These are phyloP conservation scores for Graphilbum sp. DNA, from an alignment of 2,329 filamentous ascomycete genomes.

Conservation along the genomic window DNA sequence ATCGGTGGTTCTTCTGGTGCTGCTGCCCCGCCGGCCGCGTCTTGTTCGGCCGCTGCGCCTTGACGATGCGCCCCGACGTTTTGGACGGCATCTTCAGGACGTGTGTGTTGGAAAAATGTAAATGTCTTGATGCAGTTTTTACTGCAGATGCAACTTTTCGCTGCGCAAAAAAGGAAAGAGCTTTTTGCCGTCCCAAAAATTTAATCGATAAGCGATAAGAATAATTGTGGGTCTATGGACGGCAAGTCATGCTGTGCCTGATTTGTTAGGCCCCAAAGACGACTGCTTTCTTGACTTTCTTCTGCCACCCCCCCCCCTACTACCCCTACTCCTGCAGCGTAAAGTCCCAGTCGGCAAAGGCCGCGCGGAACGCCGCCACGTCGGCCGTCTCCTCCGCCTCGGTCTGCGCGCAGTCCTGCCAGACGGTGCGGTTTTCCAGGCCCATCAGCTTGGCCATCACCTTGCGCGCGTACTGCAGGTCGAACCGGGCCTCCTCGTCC, in stretches of 20 bases:
- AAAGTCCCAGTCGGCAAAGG: conserved; percentile 81
- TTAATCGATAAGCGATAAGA: conserved; percentile 6
- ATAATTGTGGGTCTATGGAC: too few relatives aligned
- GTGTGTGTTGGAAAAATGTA: conserved; percentile 13
- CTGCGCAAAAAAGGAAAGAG: too few relatives aligned
- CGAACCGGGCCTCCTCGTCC: conserved; percentile 58
- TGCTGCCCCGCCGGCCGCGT: conserved; percentile 33
- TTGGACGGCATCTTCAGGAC: conserved; percentile 50
- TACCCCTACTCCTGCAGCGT: conserved; percentile 22
- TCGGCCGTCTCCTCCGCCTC: conserved; percentile 65
- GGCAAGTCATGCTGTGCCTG: too few relatives aligned
- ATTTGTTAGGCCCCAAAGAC: too few relatives aligned
- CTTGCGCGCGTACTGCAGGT: conserved; percentile 75
- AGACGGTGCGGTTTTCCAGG: conserved; percentile 59
- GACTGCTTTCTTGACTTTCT: too few relatives aligned
- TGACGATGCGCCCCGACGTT: conserved; percentile 49
- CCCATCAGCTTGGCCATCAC: conserved; percentile 79
- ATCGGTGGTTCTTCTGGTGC: conserved; percentile 72
- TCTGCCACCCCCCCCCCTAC: too few relatives aligned
- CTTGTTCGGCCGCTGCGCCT: conserved; percentile 53
- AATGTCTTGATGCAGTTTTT: too few relatives aligned
- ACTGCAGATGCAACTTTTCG: too few relatives aligned
- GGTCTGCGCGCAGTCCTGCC: conserved; percentile 70
- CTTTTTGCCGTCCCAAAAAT: conserved; percentile 9
- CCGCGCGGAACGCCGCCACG: conserved; percentile 60